Evolutionary conservation across 2,329 filamentous ascomycete species (phyloP).

Genomic region (Sarocladium strictum): DNA sequence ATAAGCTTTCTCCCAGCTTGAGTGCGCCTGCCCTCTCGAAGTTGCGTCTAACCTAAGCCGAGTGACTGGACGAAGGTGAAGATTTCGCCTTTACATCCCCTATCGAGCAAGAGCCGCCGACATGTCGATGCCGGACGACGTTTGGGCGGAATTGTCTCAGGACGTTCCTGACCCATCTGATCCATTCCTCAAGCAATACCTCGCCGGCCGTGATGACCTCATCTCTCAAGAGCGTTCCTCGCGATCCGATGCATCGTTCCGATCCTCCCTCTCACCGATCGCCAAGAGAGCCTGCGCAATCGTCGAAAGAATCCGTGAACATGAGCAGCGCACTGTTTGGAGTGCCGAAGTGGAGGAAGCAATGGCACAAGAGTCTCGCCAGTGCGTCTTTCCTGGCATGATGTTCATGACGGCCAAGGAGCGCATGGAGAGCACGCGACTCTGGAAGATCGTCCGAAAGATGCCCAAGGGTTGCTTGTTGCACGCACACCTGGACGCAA

Average conservation of each 20-base stretch:
- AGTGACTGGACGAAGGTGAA: too few relatives aligned
- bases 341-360: conserved; percentile 65
- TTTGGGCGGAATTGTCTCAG: conserved; percentile 51
- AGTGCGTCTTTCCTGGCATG: conserved; percentile 78
- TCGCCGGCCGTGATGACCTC: conserved; percentile 67
- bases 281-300: conserved; percentile 73
- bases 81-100: too few relatives aligned
- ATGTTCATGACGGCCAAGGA: conserved; percentile 85
- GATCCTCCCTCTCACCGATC: conserved; percentile 69
- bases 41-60: background rate
- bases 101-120: too few relatives aligned
- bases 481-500: conserved; percentile 86
- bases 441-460: conserved; percentile 77
- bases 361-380: conserved; percentile 54
- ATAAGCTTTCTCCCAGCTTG: conserved; percentile 12
- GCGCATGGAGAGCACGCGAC: conserved; percentile 75
- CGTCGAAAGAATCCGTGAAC: conserved; percentile 69
- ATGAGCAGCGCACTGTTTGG: conserved; percentile 75
- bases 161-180: conserved; percentile 57
- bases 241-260: conserved; percentile 68
- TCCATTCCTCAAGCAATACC: conserved; percentile 76
- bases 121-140: conserved; percentile 45
- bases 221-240: conserved; percentile 76
- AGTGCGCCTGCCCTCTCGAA: conserved; percentile 12
- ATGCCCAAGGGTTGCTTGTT: conserved; percentile 88